Conservation (phyloP, 2,329 filamentous ascomycete genomes). For the Paraphoma sp. region DNA sequence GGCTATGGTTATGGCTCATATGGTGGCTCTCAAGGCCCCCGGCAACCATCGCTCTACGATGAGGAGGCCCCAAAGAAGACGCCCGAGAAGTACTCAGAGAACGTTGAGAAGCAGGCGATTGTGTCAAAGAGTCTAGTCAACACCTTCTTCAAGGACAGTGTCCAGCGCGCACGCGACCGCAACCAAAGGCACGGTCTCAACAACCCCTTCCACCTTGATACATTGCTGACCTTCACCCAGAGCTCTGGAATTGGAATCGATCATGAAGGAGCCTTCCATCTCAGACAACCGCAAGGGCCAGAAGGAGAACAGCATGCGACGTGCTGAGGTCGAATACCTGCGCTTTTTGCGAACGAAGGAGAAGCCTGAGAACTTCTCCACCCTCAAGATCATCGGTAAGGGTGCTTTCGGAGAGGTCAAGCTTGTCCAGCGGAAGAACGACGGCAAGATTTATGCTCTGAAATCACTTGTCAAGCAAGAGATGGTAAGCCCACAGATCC, state of each 20-base stretch:
- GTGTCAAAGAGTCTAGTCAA: constrained; percentile 70
- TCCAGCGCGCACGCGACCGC: constrained; percentile 91
- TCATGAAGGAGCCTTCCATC: constrained; percentile 78
- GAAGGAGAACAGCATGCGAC: constrained; percentile 82
- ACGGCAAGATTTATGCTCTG: constrained; percentile 96
- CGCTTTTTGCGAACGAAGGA: constrained; percentile 94
- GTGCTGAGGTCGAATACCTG: constrained; percentile 90
- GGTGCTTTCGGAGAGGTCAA: constrained; percentile 98
- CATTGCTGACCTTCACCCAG: constrained; percentile 56
- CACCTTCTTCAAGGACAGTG: constrained; percentile 97
- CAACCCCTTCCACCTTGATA: background rate
- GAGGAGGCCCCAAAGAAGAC: constrained; percentile 78
- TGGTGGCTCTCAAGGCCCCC: constrained; percentile 71
- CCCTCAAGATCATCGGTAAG: constrained; percentile 98
- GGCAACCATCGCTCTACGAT: constrained; percentile 61
- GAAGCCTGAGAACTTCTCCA: constrained; percentile 91
- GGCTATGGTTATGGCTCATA: constrained; percentile 68
- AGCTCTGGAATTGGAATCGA: constrained; percentile 89
- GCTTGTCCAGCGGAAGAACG: constrained; percentile 93
- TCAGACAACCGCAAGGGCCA: constrained; percentile 79
- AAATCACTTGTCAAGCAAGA: constrained; percentile 98
- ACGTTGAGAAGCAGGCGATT: constrained; percentile 76
- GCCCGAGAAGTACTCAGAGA: constrained; percentile 86
- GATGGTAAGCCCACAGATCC: constrained; percentile 64
- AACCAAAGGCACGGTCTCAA: constrained; percentile 79